These are phyloP conservation scores for Alternaria postmessia DNA, from an alignment of 2,329 filamentous ascomycete species.

Conservation along the genomic window DNA sequence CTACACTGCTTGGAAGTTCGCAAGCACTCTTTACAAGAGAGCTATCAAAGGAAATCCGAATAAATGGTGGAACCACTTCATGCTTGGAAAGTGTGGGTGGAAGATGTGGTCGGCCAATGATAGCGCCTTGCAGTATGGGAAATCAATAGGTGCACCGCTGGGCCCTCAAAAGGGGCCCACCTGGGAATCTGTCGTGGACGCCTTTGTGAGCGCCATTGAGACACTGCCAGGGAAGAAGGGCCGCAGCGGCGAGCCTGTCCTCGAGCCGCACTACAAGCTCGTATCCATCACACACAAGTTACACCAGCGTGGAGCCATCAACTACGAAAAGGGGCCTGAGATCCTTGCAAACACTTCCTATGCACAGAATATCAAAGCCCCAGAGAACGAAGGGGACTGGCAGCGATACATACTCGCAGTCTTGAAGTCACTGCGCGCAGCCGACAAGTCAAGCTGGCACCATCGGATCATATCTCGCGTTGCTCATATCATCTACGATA, in stretches of 20 bases:
- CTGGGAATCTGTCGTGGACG: conserved; percentile 61
- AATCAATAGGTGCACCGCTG: conserved; percentile 38
- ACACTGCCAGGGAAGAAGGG: conserved; percentile 68
- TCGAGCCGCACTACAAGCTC: conserved; percentile 94
- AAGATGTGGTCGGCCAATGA: conserved; percentile 69
- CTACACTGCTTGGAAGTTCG: conserved; percentile 72
- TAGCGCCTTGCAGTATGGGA: conserved; percentile 44
- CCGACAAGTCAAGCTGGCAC: conserved; percentile 95
- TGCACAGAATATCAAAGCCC: conserved; percentile 59
- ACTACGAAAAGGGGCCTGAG: conserved; percentile 57
- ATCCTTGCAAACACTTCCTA: conserved; percentile 63
- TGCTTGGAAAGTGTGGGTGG: conserved; percentile 75
- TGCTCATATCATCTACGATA: conserved; percentile 69
- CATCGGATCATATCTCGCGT: conserved; percentile 86
- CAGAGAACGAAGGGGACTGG: conserved; percentile 62
- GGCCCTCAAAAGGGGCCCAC: conserved; percentile 33
- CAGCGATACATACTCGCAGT: conserved; percentile 70
- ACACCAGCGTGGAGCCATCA: conserved; percentile 62
- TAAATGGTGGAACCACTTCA: conserved; percentile 73
- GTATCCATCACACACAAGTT: conserved; percentile 84
- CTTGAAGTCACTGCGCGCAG: conserved; percentile 66
- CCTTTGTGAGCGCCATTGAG: conserved; percentile 67
- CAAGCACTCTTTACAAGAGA: conserved; percentile 66
- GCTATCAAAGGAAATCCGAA: conserved; percentile 67
- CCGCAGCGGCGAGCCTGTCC: conserved; percentile 74